phyloP scores from a whole-genome alignment of 2,329 filamentous ascomycete species.

The Alternaria sp. region DNA sequence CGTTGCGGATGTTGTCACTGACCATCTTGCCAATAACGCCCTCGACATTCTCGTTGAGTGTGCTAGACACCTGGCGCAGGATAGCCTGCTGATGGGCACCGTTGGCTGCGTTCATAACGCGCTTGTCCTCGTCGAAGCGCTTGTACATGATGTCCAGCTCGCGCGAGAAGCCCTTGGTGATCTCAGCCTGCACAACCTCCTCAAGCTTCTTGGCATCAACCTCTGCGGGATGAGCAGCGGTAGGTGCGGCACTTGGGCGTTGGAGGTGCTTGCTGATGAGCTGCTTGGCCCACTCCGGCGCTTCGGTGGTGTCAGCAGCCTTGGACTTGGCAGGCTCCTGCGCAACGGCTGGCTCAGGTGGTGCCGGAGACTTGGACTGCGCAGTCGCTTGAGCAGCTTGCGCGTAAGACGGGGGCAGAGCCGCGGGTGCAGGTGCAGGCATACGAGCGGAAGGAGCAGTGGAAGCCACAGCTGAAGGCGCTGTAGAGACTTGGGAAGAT shows the following conservation, averaged over 20 bases:
- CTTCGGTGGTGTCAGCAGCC: constrained; percentile 28
- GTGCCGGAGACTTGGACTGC: constrained; percentile 40
- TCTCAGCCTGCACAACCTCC: constrained; percentile 55
- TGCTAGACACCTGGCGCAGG: constrained; percentile 71
- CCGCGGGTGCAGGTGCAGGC: constrained; percentile 8
- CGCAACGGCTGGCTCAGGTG: constrained; percentile 21
- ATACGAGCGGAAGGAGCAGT: constrained; percentile 21
- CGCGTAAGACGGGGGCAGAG: constrained; percentile 48
- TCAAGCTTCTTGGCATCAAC: constrained; percentile 63
- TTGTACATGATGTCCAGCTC: constrained; percentile 64
- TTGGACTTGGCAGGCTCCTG: constrained; percentile 21
- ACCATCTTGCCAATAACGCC: constrained; percentile 80
- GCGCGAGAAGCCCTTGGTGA: constrained; percentile 53
- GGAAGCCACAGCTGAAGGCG: constrained; percentile 12
- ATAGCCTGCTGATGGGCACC: constrained; percentile 73
- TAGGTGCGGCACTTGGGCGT: constrained; percentile 25
- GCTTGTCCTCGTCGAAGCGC: constrained; percentile 73
- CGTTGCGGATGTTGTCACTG: constrained; percentile 73
- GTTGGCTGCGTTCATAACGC: constrained; percentile 66
- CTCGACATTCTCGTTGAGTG: constrained; percentile 74
- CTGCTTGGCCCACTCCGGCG: constrained; percentile 48
- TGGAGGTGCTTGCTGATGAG: constrained; percentile 41
- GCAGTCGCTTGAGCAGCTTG: constrained; percentile 47
- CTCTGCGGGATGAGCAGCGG: constrained; percentile 17
- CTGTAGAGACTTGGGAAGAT: constrained; percentile 52